Evolutionary conservation across 768 basidiomycete genomes (phyloP), one percentile per base, ranked within the genome.

Genomic region (Lentinula sp.): DNA sequence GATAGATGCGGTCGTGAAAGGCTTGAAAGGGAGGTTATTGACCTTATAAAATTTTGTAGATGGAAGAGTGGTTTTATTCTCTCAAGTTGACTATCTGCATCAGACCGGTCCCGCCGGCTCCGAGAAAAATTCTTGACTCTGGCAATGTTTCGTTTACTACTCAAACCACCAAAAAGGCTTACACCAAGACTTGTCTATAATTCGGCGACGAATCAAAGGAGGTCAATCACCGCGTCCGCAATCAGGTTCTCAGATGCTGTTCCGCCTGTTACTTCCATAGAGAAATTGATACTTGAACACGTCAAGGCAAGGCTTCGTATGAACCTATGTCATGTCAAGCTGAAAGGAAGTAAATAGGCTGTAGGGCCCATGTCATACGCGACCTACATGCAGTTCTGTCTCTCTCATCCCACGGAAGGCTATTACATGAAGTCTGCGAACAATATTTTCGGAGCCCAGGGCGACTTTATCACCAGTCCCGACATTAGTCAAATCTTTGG

Each of bases 401-500:
- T 98, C 4, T 82, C 87, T 0, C 95, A 98, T 74, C 94, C 95
- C 1, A 88, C 83, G 0, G 78, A 93, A 58, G 97, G 97, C 1
- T 99, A 98, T 74, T 98, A 98, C 77, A 92, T 90, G 78, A 88
- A 86, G 41, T 73, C 83, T 0, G 67, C 78, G 13, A 80, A 91
- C 61, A 79, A 84, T 46, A 88, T 98, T 2, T 93, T 99, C 67
- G 97, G 97, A 12, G 64, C 84, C 0, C 78, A 80, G 45, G 97
- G 97, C 5, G 97, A 99, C 76, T 99, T 98, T 69, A 89, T 91
- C 20, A 99, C 97, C 10, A 94, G 91, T 66, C 97, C 96, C 1
- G 97, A 99, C 72, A 98, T 99, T 57, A 91, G 86, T 66, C 95
- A 98, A 71, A 85, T 92, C 0, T 98, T 98, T 70, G 97, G 97